Conservation (phyloP, 352 stramenopile genomes). For the Globisporangium paddicum region DNA sequence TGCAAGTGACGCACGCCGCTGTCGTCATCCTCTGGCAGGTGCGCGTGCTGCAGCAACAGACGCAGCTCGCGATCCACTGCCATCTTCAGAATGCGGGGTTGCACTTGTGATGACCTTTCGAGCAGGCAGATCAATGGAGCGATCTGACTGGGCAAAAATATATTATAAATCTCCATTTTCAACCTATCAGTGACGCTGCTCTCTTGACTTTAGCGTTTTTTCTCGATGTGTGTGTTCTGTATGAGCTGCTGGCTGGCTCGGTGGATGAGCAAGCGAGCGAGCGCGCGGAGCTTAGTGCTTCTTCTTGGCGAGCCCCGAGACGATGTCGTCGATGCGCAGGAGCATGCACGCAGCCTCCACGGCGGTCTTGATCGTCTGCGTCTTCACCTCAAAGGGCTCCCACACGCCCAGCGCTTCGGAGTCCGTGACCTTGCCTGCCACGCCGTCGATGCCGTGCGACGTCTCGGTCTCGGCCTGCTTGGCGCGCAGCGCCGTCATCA, state of each 20-base stretch:
- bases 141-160: slow-evolving; percentile 48
- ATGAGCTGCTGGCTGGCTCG: slow-evolving; percentile 10
- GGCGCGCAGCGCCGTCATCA: slow-evolving; percentile 96
- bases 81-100: slow-evolving; percentile 19
- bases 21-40: slow-evolving; percentile 23
- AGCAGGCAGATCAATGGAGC: neutral
- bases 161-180: slow-evolving; percentile 49
- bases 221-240: neutral
- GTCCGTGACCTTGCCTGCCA: slow-evolving; percentile 89
- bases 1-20: neutral
- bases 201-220: neutral
- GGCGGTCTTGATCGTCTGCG: slow-evolving; percentile 99
- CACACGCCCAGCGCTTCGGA: slow-evolving; percentile 97
- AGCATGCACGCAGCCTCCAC: slow-evolving; percentile 98
- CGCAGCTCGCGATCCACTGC: slow-evolving; percentile 48
- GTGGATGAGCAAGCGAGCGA: neutral
- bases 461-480: slow-evolving; percentile 88
- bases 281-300: slow-evolving; percentile 54
- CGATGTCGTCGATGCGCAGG: slow-evolving; percentile 99
- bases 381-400: slow-evolving; percentile 99
- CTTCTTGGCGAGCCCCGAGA: slow-evolving; percentile 97
- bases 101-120: slow-evolving; percentile 30
- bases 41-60: slow-evolving; percentile 40
- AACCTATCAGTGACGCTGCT: slow-evolving; percentile 12
- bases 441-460: slow-evolving; percentile 73